Evolutionary conservation across 345 rosid species (phyloP).

Genomic region (Populus simonii): DNA sequence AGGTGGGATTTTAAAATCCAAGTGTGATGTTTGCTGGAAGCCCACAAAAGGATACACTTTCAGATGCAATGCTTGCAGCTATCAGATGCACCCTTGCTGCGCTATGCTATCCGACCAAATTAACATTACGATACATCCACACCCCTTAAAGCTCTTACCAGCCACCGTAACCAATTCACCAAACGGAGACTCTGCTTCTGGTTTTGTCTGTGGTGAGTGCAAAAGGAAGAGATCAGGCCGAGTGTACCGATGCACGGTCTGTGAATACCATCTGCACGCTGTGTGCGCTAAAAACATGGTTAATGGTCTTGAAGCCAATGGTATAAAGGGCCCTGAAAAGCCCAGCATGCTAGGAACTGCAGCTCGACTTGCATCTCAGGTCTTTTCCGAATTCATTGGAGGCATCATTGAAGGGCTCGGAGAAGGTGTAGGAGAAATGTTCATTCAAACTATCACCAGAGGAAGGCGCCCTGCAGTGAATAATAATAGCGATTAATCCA

Average conservation of each 20-base stretch:
- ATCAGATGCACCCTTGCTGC: conserved; percentile 90
- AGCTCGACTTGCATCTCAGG: conserved; percentile 59
- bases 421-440: conserved; percentile 69
- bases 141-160: conserved; percentile 52
- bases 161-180: background rate
- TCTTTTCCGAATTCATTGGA: conserved; percentile 57
- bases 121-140: conserved; percentile 49
- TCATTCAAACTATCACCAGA: conserved; percentile 41
- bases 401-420: conserved; percentile 77
- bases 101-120: conserved; percentile 60
- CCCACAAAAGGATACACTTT: conserved; percentile 61
- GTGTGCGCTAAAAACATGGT: conserved; percentile 73
- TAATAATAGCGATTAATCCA: too few species aligned
- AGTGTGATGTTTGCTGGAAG: conserved; percentile 68
- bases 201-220: conserved; percentile 61
- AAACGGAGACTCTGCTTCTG: conserved; percentile 16
- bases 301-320: conserved; percentile 61
- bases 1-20: conserved; percentile 64
- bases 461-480: conserved; percentile 11
- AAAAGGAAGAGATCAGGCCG: conserved; percentile 57
- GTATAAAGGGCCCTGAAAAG: conserved; percentile 44
- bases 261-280: conserved; percentile 77
- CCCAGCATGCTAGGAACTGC: conserved; percentile 59
- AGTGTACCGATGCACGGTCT: conserved; percentile 60
- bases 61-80: conserved; percentile 62